phyloP scores from a whole-genome alignment of 495 filamentous ascomycete genomes.

The Daldinia bambusicola region DNA sequence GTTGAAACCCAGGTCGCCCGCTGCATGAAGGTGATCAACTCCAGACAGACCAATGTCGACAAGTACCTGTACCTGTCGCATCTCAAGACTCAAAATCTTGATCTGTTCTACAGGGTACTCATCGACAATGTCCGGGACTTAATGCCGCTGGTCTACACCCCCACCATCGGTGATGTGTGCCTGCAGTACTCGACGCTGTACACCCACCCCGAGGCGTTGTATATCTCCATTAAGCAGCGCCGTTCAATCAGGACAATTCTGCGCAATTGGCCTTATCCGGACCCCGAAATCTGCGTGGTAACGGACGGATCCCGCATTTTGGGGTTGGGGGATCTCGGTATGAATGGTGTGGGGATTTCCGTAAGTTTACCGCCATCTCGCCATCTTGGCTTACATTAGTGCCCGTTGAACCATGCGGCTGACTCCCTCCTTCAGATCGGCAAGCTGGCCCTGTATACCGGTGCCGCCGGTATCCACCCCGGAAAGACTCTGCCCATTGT shows the following conservation, averaged over 20 bases:
- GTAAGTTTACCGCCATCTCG: slow-evolving; percentile 63
- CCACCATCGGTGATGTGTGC: slow-evolving; percentile 96
- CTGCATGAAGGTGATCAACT: slow-evolving; percentile 73
- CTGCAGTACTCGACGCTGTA: slow-evolving; percentile 95
- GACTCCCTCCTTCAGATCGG: slow-evolving; percentile 63
- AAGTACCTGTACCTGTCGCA: slow-evolving; percentile 93
- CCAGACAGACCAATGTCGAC: slow-evolving; percentile 83
- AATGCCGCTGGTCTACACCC: slow-evolving; percentile 96
- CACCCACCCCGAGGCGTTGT: slow-evolving; percentile 92
- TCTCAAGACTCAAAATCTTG: slow-evolving; percentile 86
- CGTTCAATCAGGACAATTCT: slow-evolving; percentile 85
- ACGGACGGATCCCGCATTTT: slow-evolving; percentile 98
- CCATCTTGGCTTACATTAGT: slow-evolving; percentile 29
- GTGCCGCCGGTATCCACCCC: slow-evolving; percentile 95
- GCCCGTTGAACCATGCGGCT: slow-evolving; percentile 26
- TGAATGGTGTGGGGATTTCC: slow-evolving; percentile 98
- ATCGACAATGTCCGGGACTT: slow-evolving; percentile 90
- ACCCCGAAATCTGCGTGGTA: slow-evolving; percentile 95
- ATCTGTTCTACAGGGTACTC: slow-evolving; percentile 94
- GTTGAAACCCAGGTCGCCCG: slow-evolving; percentile 62
- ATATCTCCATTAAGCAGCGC: slow-evolving; percentile 90
- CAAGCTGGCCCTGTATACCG: slow-evolving; percentile 92
- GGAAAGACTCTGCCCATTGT: slow-evolving; percentile 91
- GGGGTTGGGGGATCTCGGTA: slow-evolving; percentile 92
- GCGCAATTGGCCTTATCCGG: slow-evolving; percentile 85